Percentiles rank a stretch among this genome's conserved stretches.
These are phyloP conservation scores for Pisolithus orientalis DNA, from an alignment of 768 basidiomycete species.

Conservation along the genomic window DNA sequence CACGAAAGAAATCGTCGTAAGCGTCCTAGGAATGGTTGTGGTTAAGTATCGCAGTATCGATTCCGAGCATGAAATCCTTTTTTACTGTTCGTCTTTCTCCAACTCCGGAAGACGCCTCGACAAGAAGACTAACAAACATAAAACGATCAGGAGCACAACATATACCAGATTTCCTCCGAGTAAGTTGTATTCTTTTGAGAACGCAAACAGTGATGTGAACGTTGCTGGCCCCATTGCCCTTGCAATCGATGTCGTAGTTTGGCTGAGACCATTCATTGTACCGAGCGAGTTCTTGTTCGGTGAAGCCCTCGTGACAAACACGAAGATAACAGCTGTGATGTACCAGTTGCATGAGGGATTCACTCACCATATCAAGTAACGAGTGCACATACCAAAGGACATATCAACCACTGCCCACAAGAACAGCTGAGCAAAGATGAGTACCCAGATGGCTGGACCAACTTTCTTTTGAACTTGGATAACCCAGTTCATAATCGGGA, in stretches of 20 bases:
- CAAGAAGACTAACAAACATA: constrained; percentile 15
- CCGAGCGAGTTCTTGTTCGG: constrained; percentile 51
- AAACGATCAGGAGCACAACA: constrained; percentile 31
- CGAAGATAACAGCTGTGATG: constrained; percentile 41
- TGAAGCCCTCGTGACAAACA: constrained; percentile 47
- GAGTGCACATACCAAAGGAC: constrained; percentile 17
- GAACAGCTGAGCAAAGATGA: constrained; percentile 17
- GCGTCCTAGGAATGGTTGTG: too few relatives aligned
- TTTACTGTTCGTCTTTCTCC: constrained; percentile 7
- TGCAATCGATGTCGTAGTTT: constrained; percentile 39
- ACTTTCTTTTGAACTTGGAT: constrained; percentile 11
- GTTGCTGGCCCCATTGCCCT: too few relatives aligned
- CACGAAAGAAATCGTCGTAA: too few relatives aligned
- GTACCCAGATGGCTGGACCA: constrained; percentile 26
- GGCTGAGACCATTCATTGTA: constrained; percentile 51
- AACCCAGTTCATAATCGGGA: constrained; percentile 33
- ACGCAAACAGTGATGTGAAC: too few relatives aligned
- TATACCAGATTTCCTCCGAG: constrained; percentile 18
- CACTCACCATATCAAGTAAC: constrained; percentile 16
- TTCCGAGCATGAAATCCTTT: too few relatives aligned
- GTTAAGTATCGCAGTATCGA: too few relatives aligned
- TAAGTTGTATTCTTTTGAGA: too few relatives aligned
- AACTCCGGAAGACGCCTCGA: constrained; percentile 18
- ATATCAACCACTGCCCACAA: constrained; percentile 29
- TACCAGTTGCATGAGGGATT: not conserved